phyloP scores from a whole-genome alignment of 139 green algal genomes.

The Astrephomene gubernaculifera region DNA sequence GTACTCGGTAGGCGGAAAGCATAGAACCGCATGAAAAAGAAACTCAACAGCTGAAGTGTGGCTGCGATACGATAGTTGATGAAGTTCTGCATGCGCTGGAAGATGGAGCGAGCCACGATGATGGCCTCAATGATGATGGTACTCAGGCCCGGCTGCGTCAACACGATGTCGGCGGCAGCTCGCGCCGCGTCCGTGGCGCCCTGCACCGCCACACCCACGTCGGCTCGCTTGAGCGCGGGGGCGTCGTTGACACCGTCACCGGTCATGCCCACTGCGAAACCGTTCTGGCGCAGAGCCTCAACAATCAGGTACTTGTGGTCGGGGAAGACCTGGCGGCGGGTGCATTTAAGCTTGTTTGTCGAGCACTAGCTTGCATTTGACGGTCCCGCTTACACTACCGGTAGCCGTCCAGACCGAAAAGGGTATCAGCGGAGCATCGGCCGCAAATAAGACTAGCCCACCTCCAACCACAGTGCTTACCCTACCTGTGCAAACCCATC shows the following conservation, averaged over 20 bases:
- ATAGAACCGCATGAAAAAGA: slow-evolving; percentile 92
- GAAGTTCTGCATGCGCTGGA: slow-evolving; percentile 92
- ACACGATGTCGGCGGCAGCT: slow-evolving; percentile 91
- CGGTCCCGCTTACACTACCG: too few species aligned
- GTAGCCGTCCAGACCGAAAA: too few species aligned
- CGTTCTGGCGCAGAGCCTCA: slow-evolving; percentile 70
- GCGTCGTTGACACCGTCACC: slow-evolving; percentile 99
- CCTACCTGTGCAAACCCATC: slow-evolving; percentile 88
- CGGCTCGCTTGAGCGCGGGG: slow-evolving; percentile 97
- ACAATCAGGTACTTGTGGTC: slow-evolving; percentile 91
- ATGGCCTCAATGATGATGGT: slow-evolving; percentile 88
- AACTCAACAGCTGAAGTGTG: slow-evolving; percentile 61
- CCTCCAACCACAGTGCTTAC: too few species aligned
- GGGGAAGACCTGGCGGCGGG: slow-evolving; percentile 65
- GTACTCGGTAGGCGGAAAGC: slow-evolving; percentile 75
- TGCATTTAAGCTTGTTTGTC: too few species aligned
- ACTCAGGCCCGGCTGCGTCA: slow-evolving; percentile 82
- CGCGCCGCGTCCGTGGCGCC: slow-evolving; percentile 88
- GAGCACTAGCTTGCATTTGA: too few species aligned
- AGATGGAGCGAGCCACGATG: slow-evolving; percentile 80
- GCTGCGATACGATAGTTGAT: slow-evolving; percentile 84
- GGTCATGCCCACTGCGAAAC: slow-evolving; percentile 93
- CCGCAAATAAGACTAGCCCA: too few species aligned
- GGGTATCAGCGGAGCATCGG: too few species aligned
- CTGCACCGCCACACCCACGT: slow-evolving; percentile 99